These are phyloP conservation scores for Kwoniella sp. DNA, from an alignment of 768 basidiomycete species.

Conservation along the genomic window DNA sequence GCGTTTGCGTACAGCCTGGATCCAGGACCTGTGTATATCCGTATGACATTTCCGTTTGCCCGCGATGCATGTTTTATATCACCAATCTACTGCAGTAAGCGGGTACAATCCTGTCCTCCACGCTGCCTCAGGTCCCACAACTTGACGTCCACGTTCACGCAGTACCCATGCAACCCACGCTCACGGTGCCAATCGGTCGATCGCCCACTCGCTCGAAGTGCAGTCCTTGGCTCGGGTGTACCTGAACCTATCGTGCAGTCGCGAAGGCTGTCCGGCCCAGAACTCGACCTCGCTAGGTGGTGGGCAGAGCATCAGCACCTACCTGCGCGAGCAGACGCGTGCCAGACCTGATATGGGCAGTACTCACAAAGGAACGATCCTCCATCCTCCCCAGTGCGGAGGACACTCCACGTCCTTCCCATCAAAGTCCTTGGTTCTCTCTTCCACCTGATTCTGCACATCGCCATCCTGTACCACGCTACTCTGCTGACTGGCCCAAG, in stretches of 20 bases:
- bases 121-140: too few species aligned
- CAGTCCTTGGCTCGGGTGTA: constrained; percentile 50
- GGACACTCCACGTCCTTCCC: constrained; percentile 67
- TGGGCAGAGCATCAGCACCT: too few species aligned
- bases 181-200: constrained; percentile 74
- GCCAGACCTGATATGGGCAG: too few species aligned
- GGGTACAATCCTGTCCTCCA: too few species aligned
- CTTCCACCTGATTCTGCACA: constrained; percentile 61
- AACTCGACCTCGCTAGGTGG: constrained; percentile 96
- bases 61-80: too few species aligned
- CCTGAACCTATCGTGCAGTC: constrained; percentile 84
- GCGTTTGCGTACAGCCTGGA: too few species aligned
- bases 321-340: too few species aligned
- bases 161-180: background rate
- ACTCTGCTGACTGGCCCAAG: constrained; percentile 92
- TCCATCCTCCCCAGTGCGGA: constrained; percentile 94
- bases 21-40: too few species aligned
- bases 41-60: too few species aligned
- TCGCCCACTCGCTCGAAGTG: constrained; percentile 63
- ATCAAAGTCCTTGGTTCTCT: constrained; percentile 59
- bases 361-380: constrained; percentile 83
- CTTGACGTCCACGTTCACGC: too few species aligned
- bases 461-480: constrained; percentile 67
- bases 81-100: too few species aligned
- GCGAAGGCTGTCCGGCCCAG: constrained; percentile 93